Percentiles rank a stretch among this genome's conserved stretches.
These are phyloP conservation scores for Lanmaoa rubissima DNA, from an alignment of 768 basidiomycete species.

Conservation along the genomic window DNA sequence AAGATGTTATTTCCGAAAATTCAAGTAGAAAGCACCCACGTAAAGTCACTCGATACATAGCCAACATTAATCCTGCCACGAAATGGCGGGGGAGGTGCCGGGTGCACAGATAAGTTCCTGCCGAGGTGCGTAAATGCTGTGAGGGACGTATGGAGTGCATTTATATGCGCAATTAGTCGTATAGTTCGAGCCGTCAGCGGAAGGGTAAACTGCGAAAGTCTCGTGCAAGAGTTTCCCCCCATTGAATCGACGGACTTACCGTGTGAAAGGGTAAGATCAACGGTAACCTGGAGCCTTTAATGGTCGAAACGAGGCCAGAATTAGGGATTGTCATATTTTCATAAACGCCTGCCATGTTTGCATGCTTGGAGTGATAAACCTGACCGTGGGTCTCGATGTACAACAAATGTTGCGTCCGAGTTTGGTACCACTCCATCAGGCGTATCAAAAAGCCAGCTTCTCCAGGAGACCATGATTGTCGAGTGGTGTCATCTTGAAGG, in stretches of 20 bases:
- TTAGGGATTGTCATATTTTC: conserved; percentile 16
- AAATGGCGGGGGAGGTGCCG: conserved; percentile 42
- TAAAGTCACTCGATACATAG: conserved; percentile 49
- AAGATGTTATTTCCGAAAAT: background rate
- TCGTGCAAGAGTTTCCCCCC: background rate
- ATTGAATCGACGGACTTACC: conserved; percentile 25
- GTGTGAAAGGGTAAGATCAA: conserved; percentile 51
- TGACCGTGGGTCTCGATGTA: conserved; percentile 40
- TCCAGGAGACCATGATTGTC: conserved; percentile 25
- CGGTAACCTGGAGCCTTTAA: conserved; percentile 35
- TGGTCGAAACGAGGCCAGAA: conserved; percentile 18
- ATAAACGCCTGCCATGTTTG: conserved; percentile 3
- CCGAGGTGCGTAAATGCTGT: conserved; percentile 36
- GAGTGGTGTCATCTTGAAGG: conserved; percentile 22
- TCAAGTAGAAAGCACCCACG: conserved; percentile 27
- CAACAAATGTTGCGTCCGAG: conserved; percentile 41
- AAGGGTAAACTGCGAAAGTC: conserved; percentile 42
- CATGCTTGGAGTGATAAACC: conserved; percentile 18
- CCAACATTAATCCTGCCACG: conserved; percentile 43
- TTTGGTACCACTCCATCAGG: conserved; percentile 43
- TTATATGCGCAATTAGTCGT: conserved; percentile 47
- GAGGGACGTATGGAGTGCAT: conserved; percentile 46
- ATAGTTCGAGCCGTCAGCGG: conserved; percentile 40
- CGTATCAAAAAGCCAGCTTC: conserved; percentile 46
- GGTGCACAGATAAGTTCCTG: conserved; percentile 32